Evolutionary conservation across 192 early-diverging fungal species (phyloP).

Genomic region (Coemansia asiatica): DNA sequence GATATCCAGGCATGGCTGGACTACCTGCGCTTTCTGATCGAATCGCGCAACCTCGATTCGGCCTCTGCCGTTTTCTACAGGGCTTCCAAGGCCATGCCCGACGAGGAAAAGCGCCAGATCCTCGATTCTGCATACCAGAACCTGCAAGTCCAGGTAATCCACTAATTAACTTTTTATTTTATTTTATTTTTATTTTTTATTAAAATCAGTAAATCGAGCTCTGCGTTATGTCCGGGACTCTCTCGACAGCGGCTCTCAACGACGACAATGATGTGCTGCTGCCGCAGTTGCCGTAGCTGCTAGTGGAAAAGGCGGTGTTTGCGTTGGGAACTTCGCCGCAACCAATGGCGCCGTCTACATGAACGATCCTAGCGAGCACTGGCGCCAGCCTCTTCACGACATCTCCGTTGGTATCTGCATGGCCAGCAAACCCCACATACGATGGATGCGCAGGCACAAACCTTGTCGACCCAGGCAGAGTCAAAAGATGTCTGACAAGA

Average conservation of each 20-base stretch:
- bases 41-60: constrained; percentile 11
- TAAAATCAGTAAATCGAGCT: constrained; percentile 5
- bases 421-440: constrained; percentile 16
- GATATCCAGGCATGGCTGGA: constrained; percentile 12
- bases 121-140: constrained; percentile 26
- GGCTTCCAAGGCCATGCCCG: constrained; percentile 26
- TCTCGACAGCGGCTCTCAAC: constrained; percentile 1
- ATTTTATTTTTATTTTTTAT: neutral
- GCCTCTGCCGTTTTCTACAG: constrained; percentile 38
- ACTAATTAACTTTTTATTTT: neutral
- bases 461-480: constrained; percentile 7
- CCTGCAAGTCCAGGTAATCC: neutral
- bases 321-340: neutral
- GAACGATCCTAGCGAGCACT: constrained; percentile 21
- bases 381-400: constrained; percentile 22
- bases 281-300: neutral
- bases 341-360: constrained; percentile 1
- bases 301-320: neutral
- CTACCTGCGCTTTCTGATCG: constrained; percentile 31
- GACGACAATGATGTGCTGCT: neutral
- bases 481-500: constrained; percentile 37
- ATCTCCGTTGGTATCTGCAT: constrained; percentile 36
- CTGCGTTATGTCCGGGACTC: constrained; percentile 12
- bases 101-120: neutral
- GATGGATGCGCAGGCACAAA: neutral